Conservation (phyloP, 2,329 filamentous ascomycete genomes). For the Colletotrichum somersetense region DNA sequence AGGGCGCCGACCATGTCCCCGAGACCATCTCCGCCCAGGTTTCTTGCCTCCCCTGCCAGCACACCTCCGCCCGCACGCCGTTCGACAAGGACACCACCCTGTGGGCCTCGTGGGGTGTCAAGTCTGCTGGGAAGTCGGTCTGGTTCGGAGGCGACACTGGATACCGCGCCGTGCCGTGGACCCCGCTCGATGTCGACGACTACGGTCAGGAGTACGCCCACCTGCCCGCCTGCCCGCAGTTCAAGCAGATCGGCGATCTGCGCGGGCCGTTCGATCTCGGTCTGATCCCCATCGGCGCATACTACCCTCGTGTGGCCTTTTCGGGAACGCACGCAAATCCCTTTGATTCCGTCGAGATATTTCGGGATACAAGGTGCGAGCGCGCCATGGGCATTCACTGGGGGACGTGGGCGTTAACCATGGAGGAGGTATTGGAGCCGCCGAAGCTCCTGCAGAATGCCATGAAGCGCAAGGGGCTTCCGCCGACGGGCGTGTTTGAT, state of each 20-base stretch:
- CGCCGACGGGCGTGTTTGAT: constrained; percentile 82
- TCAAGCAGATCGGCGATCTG: constrained; percentile 82
- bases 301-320: constrained; percentile 79
- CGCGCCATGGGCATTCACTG: constrained; percentile 90
- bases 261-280: constrained; percentile 92
- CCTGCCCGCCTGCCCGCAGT: constrained; percentile 83
- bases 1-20: constrained; percentile 45
- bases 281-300: constrained; percentile 93
- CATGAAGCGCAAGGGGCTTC: constrained; percentile 73
- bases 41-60: constrained; percentile 86
- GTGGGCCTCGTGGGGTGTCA: constrained; percentile 89
- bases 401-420: constrained; percentile 89
- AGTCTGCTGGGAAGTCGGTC: constrained; percentile 80
- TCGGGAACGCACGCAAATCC: constrained; percentile 89
- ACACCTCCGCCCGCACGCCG: constrained; percentile 76
- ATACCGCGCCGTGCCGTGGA: constrained; percentile 80
- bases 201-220: constrained; percentile 75
- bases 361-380: constrained; percentile 83
- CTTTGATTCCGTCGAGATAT: constrained; percentile 89
- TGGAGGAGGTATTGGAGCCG: constrained; percentile 88
- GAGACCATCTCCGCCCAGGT: constrained; percentile 76
- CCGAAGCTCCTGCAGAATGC: constrained; percentile 79
- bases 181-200: constrained; percentile 75
- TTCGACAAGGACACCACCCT: constrained; percentile 82
- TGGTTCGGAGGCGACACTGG: constrained; percentile 94